A percentile compares a stretch with the other conserved stretches of the same genome.
These are phyloP conservation scores for Tylopilus sp. DNA, from an alignment of 1,284 basidiomycete genomes.

Conservation along the genomic window DNA sequence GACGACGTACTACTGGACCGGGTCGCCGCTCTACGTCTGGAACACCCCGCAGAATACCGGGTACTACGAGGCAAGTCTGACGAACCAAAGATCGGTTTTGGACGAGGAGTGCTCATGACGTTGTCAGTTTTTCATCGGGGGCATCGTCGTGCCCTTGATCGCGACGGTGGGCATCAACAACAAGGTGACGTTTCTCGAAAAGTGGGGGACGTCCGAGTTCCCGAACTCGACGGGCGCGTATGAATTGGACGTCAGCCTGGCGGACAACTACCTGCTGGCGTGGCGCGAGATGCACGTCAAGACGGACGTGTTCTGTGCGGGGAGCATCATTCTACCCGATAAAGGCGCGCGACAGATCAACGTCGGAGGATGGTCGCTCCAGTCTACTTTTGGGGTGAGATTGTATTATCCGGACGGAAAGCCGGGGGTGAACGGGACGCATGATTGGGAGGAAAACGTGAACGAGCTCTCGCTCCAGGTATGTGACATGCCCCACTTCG, in stretches of 20 bases:
- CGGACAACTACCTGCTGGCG: slow-evolving; percentile 48
- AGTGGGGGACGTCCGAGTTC: slow-evolving; percentile 49
- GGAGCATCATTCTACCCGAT: slow-evolving; percentile 67
- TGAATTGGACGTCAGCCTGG: slow-evolving; percentile 63
- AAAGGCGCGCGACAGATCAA: slow-evolving; percentile 65
- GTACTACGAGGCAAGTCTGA: slow-evolving; percentile 53
- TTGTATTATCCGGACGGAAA: slow-evolving; percentile 51
- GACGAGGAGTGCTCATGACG: not conserved
- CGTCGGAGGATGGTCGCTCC: slow-evolving; percentile 62
- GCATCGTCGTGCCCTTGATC: slow-evolving; percentile 66
- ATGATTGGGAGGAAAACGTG: slow-evolving; percentile 51
- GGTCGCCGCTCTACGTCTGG: slow-evolving; percentile 53
- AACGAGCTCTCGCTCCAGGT: slow-evolving; percentile 46
- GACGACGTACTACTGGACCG: slow-evolving; percentile 60
- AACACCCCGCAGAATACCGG: slow-evolving; percentile 60
- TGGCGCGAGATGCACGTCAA: slow-evolving; percentile 74
- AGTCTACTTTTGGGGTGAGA: slow-evolving; percentile 65
- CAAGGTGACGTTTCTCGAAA: slow-evolving; percentile 75
- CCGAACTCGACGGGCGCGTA: slow-evolving; percentile 72
- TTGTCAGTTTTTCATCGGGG: slow-evolving; percentile 54
- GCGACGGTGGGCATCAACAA: slow-evolving; percentile 73
- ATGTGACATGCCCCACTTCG: not conserved
- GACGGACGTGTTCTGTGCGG: slow-evolving; percentile 75
- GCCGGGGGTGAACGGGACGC: slow-evolving; percentile 50
- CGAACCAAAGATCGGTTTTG: slow-evolving; percentile 8